Evolutionary conservation across 352 stramenopile species (phyloP), one percentile per base, ranked within the genome.

Genomic region (Pythium dissimile): DNA sequence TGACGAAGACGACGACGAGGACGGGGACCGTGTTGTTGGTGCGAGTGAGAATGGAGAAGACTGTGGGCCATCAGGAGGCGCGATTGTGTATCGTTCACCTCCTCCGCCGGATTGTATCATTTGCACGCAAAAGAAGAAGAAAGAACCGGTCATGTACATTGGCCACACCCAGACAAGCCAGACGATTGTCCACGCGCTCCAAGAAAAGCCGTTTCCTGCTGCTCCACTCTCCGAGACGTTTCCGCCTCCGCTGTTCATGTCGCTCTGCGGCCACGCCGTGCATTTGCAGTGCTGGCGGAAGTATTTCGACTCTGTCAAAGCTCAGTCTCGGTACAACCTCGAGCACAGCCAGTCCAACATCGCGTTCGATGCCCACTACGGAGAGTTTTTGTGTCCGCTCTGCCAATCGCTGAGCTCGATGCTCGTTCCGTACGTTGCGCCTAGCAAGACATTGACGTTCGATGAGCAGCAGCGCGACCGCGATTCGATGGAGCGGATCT

Each of bases 381-480:
- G 83, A 12, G 89, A 97, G 64, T 97, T 96, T 48, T 68, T 97
- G 13, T 97, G 90, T 42, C 90, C 90, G 5, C 63, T 97, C 15
- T 97, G 90, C 52, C 94, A 97, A 59, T 74, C 77, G 13, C 73
- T 97, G 15, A 95, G 86, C 59, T 97, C 92, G n/a, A 90, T 94
- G 67, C 69, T 97, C 2, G 73, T 97, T 27, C 89, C 89, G 11
- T 86, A 89, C 48, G 54, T 96, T 5, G 68, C 77, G 0, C 67
- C 87, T 38, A 85, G 70, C 54, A 56, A 62, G n/a, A 67, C 74
- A 7, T 58, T 89, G 26, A 88, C 80, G 26, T 67, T 74, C 8
- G 67, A 73, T 32, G 78, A 89, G 34, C 80, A 79, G 21, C 67
- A 87, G 28, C 66, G 66, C 1, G 74, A 81, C 24, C 78, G 80